Percentiles rank a stretch among this genome's conserved stretches.
Evolutionary conservation across 2,329 filamentous ascomycete genomes (phyloP).

Genomic region (Fusarium proliferatum): DNA sequence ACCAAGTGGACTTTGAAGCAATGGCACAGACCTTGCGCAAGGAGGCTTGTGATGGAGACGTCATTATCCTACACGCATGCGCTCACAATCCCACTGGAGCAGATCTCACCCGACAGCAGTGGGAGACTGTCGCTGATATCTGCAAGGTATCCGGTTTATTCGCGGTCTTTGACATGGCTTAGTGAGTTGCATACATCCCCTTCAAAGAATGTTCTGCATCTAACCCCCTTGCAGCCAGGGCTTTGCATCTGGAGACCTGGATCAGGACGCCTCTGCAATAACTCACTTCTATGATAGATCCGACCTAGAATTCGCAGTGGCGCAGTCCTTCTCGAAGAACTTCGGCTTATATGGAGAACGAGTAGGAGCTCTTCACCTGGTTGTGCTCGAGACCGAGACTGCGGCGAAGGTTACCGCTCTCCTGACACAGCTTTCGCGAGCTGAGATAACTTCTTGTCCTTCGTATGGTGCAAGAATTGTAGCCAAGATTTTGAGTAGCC

Average conservation of each 20-base stretch:
- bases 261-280: neutral
- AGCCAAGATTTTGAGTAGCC: neutral
- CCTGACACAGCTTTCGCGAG: neutral
- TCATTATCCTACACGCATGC: constrained; percentile 1
- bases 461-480: neutral
- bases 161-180: neutral
- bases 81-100: neutral
- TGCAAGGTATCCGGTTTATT: neutral
- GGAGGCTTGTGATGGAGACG: neutral
- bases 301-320: neutral
- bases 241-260: neutral
- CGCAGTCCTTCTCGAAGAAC: neutral
- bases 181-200: neutral
- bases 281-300: neutral
- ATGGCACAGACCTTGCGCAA: neutral
- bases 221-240: neutral
- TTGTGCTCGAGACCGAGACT: neutral
- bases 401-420: neutral
- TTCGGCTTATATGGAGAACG: neutral
- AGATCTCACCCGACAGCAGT: neutral
- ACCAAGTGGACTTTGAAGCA: neutral
- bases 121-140: neutral
- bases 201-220: neutral
- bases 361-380: neutral
- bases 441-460: neutral